Percentiles rank a stretch among this genome's conserved stretches.
These are phyloP conservation scores for Stachybotrys elegans DNA, from an alignment of 2,329 filamentous ascomycete species.

Conservation along the genomic window DNA sequence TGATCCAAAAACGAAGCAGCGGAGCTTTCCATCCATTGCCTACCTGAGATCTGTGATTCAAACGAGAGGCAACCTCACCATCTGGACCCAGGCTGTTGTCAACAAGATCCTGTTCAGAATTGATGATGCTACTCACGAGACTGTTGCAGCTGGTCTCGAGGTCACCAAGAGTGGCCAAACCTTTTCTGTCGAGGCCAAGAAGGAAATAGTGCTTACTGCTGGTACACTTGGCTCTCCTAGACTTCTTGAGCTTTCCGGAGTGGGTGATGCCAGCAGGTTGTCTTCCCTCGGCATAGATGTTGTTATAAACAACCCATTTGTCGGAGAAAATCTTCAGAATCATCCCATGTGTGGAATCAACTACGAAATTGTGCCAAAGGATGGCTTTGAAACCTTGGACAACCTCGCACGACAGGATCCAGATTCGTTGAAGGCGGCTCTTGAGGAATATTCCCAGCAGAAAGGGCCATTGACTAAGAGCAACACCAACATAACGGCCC, in stretches of 20 bases:
- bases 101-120: constrained; percentile 14
- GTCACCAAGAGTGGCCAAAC: constrained; percentile 5
- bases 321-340: constrained; percentile 33
- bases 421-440: too few relatives aligned
- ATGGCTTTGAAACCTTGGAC: background rate
- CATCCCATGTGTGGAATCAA: constrained; percentile 20
- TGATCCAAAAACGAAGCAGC: too few relatives aligned
- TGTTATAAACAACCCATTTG: constrained; percentile 26
- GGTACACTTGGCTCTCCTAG: constrained; percentile 35
- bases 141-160: constrained; percentile 14
- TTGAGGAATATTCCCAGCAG: too few relatives aligned
- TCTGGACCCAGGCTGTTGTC: constrained; percentile 13
- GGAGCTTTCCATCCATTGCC: too few relatives aligned
- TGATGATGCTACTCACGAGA: constrained; percentile 3
- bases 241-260: constrained; percentile 35
- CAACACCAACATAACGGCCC: too few relatives aligned
- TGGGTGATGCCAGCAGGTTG: constrained; percentile 28
- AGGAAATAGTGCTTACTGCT: constrained; percentile 35
- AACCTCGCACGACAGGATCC: too few relatives aligned
- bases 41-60: too few relatives aligned
- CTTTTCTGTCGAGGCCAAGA: constrained; percentile 16
- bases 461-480: too few relatives aligned
- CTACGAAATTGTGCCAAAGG: background rate
- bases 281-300: constrained; percentile 21
- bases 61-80: constrained; percentile 14